Conservation (phyloP, 1,139 yeast genomes). For the Meyerozyma guilliermondii region DNA sequence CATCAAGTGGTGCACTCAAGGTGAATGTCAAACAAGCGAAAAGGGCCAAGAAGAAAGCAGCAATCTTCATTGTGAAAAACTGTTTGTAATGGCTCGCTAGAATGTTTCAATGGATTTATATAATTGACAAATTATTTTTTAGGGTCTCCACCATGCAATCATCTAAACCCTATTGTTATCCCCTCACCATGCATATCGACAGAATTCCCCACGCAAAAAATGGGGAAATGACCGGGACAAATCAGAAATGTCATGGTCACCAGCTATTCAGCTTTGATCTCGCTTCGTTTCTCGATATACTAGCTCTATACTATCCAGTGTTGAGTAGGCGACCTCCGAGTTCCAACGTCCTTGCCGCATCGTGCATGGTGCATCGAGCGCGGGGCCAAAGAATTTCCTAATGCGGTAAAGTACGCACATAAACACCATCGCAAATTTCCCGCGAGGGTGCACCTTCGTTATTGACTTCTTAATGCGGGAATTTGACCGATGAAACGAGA, state of each 20-base stretch:
- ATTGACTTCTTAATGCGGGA: not conserved
- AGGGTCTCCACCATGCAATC: not conserved
- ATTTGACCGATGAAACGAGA: not conserved
- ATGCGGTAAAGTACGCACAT: not conserved
- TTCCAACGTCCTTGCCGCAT: not conserved
- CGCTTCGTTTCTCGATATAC: no score
- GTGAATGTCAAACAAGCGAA: constrained; percentile 1
- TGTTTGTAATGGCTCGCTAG: not conserved
- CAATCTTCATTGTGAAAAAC: not conserved
- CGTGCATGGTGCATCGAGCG: not conserved
- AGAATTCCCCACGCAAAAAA: no score
- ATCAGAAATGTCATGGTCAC: not conserved
- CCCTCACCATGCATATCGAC: no score
- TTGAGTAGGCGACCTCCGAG: not conserved
- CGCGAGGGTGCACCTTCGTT: not conserved
- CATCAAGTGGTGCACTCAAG: constrained; percentile 2
- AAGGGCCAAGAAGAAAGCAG: not conserved
- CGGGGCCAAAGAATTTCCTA: not conserved
- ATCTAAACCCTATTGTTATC: no score
- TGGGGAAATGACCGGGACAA: not conserved
- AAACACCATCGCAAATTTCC: not conserved
- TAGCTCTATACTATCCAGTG: no score
- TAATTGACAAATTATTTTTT: not conserved
- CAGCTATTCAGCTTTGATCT: no score
- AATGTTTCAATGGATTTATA: not conserved